These are phyloP conservation scores for Euphorbia pulcherrima DNA, from an alignment of 345 rosid species.

Conservation along the genomic window DNA sequence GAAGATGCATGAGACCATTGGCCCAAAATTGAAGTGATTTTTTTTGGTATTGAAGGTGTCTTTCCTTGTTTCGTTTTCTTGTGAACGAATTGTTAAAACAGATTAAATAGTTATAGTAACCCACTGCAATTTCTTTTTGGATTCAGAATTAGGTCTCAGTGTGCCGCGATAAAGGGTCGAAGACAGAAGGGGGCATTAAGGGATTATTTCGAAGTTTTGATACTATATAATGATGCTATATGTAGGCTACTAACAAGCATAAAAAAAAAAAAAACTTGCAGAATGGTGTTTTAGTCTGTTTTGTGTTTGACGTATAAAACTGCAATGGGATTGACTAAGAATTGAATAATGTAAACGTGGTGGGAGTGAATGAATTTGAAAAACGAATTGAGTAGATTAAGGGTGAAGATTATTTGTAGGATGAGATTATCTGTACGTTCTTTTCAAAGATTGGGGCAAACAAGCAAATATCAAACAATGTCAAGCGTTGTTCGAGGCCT, in stretches of 20 bases:
- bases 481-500: too few species aligned
- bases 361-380: too few species aligned
- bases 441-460: too few species aligned
- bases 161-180: slow-evolving; percentile 59
- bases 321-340: background rate
- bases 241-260: too few species aligned
- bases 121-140: slow-evolving; percentile 12
- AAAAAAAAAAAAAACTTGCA: too few species aligned
- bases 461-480: too few species aligned
- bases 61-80: background rate
- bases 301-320: background rate
- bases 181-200: slow-evolving; percentile 19
- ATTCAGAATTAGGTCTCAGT: slow-evolving; percentile 71
- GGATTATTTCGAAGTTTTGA: slow-evolving; percentile 8
- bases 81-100: background rate
- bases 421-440: too few species aligned
- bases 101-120: slow-evolving; percentile 11
- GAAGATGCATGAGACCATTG: background rate
- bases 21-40: too few species aligned
- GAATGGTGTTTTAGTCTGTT: too few species aligned
- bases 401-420: background rate
- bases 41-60: background rate
- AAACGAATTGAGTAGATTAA: background rate
- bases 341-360: too few species aligned
- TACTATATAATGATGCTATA: background rate